phyloP scores from a whole-genome alignment of 495 filamentous ascomycete species.

The Podospora fimiseda region DNA sequence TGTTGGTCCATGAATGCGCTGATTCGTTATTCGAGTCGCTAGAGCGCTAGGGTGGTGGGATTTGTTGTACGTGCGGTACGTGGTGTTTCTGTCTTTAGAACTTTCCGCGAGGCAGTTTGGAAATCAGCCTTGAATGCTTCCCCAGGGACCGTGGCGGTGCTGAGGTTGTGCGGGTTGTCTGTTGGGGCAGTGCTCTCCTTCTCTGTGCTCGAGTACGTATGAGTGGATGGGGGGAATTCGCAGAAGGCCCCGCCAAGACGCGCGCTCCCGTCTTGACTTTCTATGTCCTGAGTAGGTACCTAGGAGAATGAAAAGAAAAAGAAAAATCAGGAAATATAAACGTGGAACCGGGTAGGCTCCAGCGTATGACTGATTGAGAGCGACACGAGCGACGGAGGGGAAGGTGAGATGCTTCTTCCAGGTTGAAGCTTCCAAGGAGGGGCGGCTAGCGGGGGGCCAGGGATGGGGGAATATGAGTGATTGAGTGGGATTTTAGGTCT shows the following conservation, averaged over 20 bases:
- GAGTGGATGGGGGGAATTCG: constrained; percentile 1
- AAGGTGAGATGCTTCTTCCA: not conserved
- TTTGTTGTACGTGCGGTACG: too few relatives aligned
- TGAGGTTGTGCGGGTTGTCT: constrained; percentile 38
- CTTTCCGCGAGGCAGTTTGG: constrained; percentile 28
- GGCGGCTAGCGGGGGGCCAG: too few relatives aligned
- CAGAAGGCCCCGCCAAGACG: constrained; percentile 21
- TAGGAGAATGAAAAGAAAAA: not conserved
- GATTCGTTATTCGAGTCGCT: constrained; percentile 13
- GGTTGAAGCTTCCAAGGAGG: not conserved
- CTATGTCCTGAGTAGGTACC: too few relatives aligned
- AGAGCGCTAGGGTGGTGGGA: constrained; percentile 10
- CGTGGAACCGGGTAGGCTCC: too few relatives aligned
- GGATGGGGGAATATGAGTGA: too few relatives aligned
- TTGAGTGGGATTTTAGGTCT: too few relatives aligned
- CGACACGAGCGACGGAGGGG: too few relatives aligned
- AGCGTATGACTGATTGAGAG: not conserved
- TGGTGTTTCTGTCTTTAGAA: constrained; percentile 38
- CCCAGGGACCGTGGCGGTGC: constrained; percentile 29
- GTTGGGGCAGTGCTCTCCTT: too few relatives aligned
- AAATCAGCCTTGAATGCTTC: constrained; percentile 26
- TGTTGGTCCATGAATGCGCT: constrained; percentile 40
- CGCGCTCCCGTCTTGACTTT: constrained; percentile 4
- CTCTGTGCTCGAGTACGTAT: too few relatives aligned
- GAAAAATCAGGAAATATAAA: too few relatives aligned